Evolutionary conservation across 768 basidiomycete genomes (phyloP).

Genomic region (Strobilomyces dryophilus): DNA sequence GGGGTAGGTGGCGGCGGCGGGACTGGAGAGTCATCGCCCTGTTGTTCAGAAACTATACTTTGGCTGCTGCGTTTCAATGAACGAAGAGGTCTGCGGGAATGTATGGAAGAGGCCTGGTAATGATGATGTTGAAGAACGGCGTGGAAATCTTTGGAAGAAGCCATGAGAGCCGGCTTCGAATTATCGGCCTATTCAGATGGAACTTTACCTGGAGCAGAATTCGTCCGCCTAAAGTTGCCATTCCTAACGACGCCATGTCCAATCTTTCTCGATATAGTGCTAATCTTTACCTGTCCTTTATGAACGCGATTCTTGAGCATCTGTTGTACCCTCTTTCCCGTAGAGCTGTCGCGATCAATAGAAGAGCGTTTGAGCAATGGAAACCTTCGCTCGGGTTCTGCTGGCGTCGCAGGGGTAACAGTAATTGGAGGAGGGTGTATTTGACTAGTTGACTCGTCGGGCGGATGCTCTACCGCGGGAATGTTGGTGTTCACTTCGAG

Average conservation of each 20-base stretch:
- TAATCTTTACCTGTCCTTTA: conserved; percentile 67
- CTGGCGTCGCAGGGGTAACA: conserved; percentile 60
- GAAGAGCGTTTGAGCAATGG: conserved; percentile 26
- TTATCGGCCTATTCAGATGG: neutral
- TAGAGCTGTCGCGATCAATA: conserved; percentile 44
- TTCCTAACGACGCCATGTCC: conserved; percentile 63
- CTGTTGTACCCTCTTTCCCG: conserved; percentile 71
- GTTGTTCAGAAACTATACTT: conserved; percentile 30
- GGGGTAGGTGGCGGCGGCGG: conserved; percentile 34
- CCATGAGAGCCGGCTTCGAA: neutral
- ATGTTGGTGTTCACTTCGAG: conserved; percentile 11
- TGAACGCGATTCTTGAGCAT: conserved; percentile 73
- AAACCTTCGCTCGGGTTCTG: conserved; percentile 25
- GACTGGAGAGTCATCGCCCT: conserved; percentile 35
- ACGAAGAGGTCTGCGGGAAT: conserved; percentile 63
- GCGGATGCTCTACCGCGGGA: conserved; percentile 1
- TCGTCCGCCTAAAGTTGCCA: conserved; percentile 53
- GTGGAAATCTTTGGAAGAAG: conserved; percentile 55
- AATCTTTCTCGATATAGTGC: conserved; percentile 73
- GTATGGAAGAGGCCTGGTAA: conserved; percentile 81
- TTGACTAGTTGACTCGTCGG: neutral
- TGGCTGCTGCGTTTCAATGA: conserved; percentile 39
- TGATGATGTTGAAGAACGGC: conserved; percentile 53
- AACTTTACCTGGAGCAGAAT: conserved; percentile 63
- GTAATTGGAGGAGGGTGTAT: conserved; percentile 42